These are phyloP conservation scores for Panicum virgatum DNA, from an alignment of 202 grass and related monocot species.

Conservation along the genomic window DNA sequence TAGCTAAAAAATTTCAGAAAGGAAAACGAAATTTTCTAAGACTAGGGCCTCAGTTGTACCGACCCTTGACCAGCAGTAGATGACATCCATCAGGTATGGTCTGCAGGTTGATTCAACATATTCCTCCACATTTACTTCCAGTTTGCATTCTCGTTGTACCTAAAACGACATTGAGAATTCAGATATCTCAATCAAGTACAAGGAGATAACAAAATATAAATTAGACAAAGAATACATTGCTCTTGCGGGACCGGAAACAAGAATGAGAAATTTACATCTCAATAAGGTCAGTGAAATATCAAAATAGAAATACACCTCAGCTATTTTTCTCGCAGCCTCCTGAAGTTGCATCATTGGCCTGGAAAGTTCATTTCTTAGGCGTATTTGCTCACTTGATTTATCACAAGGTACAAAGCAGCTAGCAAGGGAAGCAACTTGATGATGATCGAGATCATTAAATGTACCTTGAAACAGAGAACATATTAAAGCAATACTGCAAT, in stretches of 20 bases:
- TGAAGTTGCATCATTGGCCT: conserved; percentile 88
- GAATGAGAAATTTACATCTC: conserved; percentile 34
- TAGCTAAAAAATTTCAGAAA: not conserved
- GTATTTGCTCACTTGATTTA: conserved; percentile 98
- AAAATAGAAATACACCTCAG: conserved; percentile 67
- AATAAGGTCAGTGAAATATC: conserved; percentile 11
- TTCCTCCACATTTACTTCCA: conserved; percentile 95
- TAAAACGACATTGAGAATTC: conserved; percentile 43
- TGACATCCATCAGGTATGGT: conserved; percentile 95
- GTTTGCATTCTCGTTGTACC: conserved; percentile 98
- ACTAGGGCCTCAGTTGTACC: conserved; percentile 38
- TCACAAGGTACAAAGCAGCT: conserved; percentile 98
- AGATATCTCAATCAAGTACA: conserved; percentile 19
- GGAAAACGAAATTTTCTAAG: not conserved
- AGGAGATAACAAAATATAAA: conserved; percentile 20
- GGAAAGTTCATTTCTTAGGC: conserved; percentile 86
- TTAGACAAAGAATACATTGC: conserved; percentile 53
- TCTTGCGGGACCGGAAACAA: conserved; percentile 59
- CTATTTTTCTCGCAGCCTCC: conserved; percentile 98
- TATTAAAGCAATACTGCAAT: conserved; percentile 15
- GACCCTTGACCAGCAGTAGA: conserved; percentile 99
- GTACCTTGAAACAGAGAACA: conserved; percentile 54
- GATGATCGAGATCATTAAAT: conserved; percentile 99
- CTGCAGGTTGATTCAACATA: conserved; percentile 91
- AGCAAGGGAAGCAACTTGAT: conserved; percentile 88